Evolutionary conservation across 2,329 filamentous ascomycete species (phyloP).

Genomic region (Claviceps pusilla): DNA sequence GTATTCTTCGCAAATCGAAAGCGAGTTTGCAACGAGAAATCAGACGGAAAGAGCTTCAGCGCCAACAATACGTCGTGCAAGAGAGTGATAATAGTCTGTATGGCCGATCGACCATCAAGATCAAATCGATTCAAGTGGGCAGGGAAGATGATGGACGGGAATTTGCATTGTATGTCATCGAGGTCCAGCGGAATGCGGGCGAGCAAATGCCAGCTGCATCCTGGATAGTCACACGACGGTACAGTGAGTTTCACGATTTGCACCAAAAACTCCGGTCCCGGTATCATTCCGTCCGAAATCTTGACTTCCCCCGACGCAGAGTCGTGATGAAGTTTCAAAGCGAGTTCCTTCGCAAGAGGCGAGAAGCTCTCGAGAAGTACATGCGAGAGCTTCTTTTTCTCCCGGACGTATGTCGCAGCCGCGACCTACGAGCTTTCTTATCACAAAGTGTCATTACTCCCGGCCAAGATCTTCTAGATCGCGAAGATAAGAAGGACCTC

Average conservation of each 20-base stretch:
- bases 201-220: conserved; percentile 94
- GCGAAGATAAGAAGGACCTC: conserved; percentile 64
- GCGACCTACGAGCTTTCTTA: conserved; percentile 81
- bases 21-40: conserved; percentile 87
- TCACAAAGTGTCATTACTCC: conserved; percentile 70
- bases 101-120: conserved; percentile 74
- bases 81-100: conserved; percentile 97
- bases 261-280: conserved; percentile 74
- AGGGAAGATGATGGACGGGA: conserved; percentile 86
- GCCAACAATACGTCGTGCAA: conserved; percentile 92
- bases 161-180: conserved; percentile 83
- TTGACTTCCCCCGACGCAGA: conserved; percentile 83
- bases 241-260: conserved; percentile 92
- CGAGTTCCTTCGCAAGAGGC: conserved; percentile 85
- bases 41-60: conserved; percentile 81
- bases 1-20: conserved; percentile 86
- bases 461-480: conserved; percentile 39
- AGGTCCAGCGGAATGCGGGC: conserved; percentile 77
- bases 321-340: conserved; percentile 94
- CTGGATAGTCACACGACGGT: conserved; percentile 83
- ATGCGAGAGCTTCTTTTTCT: conserved; percentile 66
- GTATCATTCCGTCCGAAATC: conserved; percentile 73
- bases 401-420: conserved; percentile 85
- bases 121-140: conserved; percentile 85
- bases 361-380: conserved; percentile 72